phyloP scores from a whole-genome alignment of 2,329 filamentous ascomycete species.

The Herpotrichia juniperi region DNA sequence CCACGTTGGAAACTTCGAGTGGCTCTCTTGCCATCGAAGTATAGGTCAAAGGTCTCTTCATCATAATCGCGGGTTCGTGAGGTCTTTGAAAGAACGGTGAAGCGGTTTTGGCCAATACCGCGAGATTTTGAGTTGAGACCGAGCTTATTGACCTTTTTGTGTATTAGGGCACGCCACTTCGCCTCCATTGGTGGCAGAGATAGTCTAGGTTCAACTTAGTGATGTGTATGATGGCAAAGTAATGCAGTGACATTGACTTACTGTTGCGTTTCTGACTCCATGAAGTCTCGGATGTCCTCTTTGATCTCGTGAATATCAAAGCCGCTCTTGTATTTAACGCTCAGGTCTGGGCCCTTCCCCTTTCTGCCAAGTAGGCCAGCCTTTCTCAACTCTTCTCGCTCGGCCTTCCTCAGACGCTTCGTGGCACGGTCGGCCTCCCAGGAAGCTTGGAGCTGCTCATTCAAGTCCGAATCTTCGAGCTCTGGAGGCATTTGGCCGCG shows the following conservation, averaged over 20 bases:
- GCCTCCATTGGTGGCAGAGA: constrained; percentile 85
- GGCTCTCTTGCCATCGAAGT: constrained; percentile 56
- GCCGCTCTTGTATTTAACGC: constrained; percentile 73
- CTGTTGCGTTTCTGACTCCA: constrained; percentile 66
- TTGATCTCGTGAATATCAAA: constrained; percentile 69
- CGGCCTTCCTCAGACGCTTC: constrained; percentile 54
- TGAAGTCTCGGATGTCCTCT: constrained; percentile 69
- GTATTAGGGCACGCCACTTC: constrained; percentile 75
- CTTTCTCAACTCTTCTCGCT: constrained; percentile 53
- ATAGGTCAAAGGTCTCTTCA: constrained; percentile 58
- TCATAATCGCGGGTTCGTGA: constrained; percentile 67
- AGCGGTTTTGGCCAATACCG: constrained; percentile 74
- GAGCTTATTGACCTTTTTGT: constrained; percentile 77
- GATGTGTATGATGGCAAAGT: constrained; percentile 70
- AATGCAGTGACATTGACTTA: constrained; percentile 49
- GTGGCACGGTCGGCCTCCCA: constrained; percentile 54
- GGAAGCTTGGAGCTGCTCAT: constrained; percentile 43
- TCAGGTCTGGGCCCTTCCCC: constrained; percentile 57
- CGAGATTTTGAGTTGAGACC: constrained; percentile 83
- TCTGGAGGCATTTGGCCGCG: constrained; percentile 58
- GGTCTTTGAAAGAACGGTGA: constrained; percentile 79
- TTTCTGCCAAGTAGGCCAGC: constrained; percentile 53
- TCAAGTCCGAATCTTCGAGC: constrained; percentile 52
- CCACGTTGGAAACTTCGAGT: constrained; percentile 45
- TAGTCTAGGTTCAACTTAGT: constrained; percentile 74